Conservation (phyloP, 371 early-diverging fungal species). For the Apophysomyces trapeziformis region DNA sequence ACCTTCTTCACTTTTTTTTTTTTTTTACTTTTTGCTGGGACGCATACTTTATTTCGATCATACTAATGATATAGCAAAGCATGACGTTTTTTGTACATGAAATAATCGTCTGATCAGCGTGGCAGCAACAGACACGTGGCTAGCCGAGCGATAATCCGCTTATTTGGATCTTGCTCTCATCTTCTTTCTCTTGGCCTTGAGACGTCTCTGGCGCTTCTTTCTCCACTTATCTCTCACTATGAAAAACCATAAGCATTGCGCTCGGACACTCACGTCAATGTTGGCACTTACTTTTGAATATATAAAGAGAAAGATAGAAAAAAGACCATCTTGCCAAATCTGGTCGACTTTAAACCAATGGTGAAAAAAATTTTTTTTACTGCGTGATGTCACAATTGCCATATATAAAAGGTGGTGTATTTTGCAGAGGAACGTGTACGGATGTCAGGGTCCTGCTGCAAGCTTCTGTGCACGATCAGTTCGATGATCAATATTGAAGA, state of each 20-base stretch:
- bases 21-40: not conserved
- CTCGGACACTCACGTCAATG: not conserved
- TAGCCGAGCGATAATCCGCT: constrained; percentile 8
- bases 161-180: constrained; percentile 35
- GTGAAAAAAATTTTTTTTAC: not conserved
- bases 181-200: constrained; percentile 40
- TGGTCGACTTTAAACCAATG: not conserved
- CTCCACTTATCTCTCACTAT: constrained; percentile 36
- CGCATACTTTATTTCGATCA: not conserved
- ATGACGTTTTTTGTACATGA: not conserved
- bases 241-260: not conserved
- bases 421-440: not conserved
- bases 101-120: not conserved
- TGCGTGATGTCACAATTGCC: not conserved
- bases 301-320: not conserved
- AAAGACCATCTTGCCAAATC: not conserved
- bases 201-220: constrained; percentile 49
- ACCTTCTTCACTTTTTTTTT: not conserved
- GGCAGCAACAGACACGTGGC: not conserved
- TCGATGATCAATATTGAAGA: too few species aligned
- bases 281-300: not conserved
- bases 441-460: not conserved
- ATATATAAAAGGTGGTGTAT: too few species aligned
- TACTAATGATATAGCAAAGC: not conserved
- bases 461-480: not conserved